Evolutionary conservation across 148 eudicot species (phyloP).

Genomic region (Camellia sinensis): DNA sequence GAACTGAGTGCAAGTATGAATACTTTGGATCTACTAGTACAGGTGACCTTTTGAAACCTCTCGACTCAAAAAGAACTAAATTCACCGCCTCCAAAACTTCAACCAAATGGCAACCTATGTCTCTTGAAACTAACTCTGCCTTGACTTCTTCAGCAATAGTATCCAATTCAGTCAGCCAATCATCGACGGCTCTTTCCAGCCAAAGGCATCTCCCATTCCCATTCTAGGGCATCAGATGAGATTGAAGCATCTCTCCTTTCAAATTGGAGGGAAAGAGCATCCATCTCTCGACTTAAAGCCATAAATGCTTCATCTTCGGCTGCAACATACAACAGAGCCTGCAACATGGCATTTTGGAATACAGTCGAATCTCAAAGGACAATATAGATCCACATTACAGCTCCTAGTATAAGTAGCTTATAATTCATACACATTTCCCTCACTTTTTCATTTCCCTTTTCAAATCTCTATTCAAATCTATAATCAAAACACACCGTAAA

Average conservation of each 20-base stretch:
- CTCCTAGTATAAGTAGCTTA: background rate
- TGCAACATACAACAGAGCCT: conserved; percentile 77
- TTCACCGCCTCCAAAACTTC: conserved; percentile 94
- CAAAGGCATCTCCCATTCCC: conserved; percentile 57
- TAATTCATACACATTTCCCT: too few relatives aligned
- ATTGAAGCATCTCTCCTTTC: conserved; percentile 49
- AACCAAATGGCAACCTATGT: conserved; percentile 80
- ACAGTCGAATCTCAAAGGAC: conserved; percentile 1
- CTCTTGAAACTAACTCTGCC: conserved; percentile 77
- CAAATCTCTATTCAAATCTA: too few relatives aligned
- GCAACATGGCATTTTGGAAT: conserved; percentile 22
- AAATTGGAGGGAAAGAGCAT: conserved; percentile 46
- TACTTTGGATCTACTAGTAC: conserved; percentile 67
- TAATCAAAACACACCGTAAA: background rate
- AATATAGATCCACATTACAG: background rate
- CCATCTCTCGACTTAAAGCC: conserved; percentile 69
- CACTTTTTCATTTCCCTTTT: too few relatives aligned
- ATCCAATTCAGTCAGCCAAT: conserved; percentile 81
- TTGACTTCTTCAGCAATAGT: conserved; percentile 74
- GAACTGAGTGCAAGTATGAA: conserved; percentile 75
- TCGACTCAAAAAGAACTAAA: conserved; percentile 65
- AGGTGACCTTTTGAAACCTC: conserved; percentile 73
- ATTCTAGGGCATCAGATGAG: conserved; percentile 31
- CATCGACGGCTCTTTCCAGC: conserved; percentile 61
- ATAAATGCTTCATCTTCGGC: conserved; percentile 85